A percentile compares a stretch with the other conserved stretches of the same genome.
These are phyloP conservation scores for Talaromyces marneffei DNA, from an alignment of 2,329 filamentous ascomycete genomes.

Conservation along the genomic window DNA sequence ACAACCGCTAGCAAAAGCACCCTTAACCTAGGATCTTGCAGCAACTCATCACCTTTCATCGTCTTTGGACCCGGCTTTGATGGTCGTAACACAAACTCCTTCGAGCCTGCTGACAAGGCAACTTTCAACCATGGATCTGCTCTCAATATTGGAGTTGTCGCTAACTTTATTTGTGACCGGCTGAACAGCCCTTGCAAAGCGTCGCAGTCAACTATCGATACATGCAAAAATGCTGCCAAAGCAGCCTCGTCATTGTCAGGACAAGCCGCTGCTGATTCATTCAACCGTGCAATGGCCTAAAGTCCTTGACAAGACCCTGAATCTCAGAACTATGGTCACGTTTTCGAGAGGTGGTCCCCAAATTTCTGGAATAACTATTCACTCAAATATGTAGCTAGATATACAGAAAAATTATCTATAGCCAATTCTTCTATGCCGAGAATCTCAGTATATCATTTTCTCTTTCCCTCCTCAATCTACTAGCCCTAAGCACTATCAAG, in stretches of 20 bases:
- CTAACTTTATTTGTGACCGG: conserved; percentile 45
- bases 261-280: background rate
- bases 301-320: background rate
- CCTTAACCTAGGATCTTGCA: conserved; percentile 44
- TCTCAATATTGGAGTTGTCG: conserved; percentile 44
- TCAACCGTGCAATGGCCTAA: background rate
- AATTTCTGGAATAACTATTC: too few species aligned
- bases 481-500: background rate
- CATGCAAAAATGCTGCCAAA: background rate
- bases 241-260: background rate
- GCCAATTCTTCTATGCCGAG: background rate
- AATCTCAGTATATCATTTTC: too few species aligned
- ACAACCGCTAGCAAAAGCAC: conserved; percentile 13
- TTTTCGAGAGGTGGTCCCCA: background rate
- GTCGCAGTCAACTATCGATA: background rate
- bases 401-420: background rate
- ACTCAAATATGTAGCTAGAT: background rate
- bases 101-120: conserved; percentile 38
- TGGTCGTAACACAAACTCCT: conserved; percentile 42
- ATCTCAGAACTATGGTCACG: background rate
- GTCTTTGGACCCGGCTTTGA: conserved; percentile 46
- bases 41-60: conserved; percentile 41
- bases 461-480: background rate
- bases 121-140: conserved; percentile 46
- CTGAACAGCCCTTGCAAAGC: conserved; percentile 34